Percentiles rank a stretch among this genome's conserved stretches.
phyloP scores from a whole-genome alignment of 2,329 filamentous ascomycete genomes.

The Fusarium staphyleae region DNA sequence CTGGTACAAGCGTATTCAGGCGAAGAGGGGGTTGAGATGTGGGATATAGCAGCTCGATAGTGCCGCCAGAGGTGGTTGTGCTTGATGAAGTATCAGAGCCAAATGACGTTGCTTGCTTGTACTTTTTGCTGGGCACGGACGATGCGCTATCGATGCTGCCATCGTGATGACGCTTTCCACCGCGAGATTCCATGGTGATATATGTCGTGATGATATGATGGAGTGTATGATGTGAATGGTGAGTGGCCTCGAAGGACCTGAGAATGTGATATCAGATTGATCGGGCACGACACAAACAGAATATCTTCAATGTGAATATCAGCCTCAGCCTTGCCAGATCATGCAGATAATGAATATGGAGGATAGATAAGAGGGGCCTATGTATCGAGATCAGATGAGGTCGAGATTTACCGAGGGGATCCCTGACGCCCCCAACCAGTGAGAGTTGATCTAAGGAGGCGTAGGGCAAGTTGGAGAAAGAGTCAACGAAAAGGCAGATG shows the following conservation, averaged over 20 bases:
- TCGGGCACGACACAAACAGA: background rate
- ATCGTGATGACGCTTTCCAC: slow-evolving; percentile 36
- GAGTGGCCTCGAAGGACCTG: background rate
- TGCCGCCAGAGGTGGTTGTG: slow-evolving; percentile 25
- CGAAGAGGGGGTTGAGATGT: slow-evolving; percentile 23
- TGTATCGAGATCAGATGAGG: slow-evolving; percentile 32
- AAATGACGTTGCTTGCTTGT: slow-evolving; percentile 38
- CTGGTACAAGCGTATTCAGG: slow-evolving; percentile 28
- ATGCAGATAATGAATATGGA: background rate
- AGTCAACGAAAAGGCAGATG: slow-evolving; percentile 4
- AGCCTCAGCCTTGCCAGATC: background rate
- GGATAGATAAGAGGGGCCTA: slow-evolving; percentile 14
- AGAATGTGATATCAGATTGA: background rate
- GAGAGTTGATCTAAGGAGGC: slow-evolving; percentile 22
- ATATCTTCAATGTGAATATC: background rate
- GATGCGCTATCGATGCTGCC: slow-evolving; percentile 30
- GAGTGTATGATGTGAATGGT: slow-evolving; percentile 16
- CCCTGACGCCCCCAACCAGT: slow-evolving; percentile 28
- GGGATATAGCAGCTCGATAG: slow-evolving; percentile 26
- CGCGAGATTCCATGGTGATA: slow-evolving; percentile 29
- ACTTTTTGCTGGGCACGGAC: slow-evolving; percentile 38
- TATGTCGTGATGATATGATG: slow-evolving; percentile 7
- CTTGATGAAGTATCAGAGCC: slow-evolving; percentile 33
- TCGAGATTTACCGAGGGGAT: slow-evolving; percentile 30
- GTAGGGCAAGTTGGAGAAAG: background rate